Conservation (phyloP, 2,329 filamentous ascomycete species). For the Claviceps sp. region DNA sequence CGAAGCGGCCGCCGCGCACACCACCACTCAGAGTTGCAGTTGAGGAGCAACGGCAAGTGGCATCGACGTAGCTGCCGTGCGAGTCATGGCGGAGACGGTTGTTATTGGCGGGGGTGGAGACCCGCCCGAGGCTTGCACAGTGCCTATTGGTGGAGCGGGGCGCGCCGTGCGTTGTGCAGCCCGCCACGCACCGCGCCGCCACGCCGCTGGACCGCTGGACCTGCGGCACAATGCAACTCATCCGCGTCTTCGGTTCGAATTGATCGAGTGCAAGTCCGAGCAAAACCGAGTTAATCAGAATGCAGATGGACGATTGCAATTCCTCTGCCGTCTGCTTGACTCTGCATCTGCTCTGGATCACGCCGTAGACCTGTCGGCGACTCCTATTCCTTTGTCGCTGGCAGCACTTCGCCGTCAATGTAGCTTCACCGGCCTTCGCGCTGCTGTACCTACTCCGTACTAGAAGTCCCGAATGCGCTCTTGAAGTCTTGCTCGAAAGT, state of each 20-base stretch:
- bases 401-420: no score
- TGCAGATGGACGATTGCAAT: no score
- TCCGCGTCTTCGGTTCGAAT: not conserved
- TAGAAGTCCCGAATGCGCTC: no score
- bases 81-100: not conserved
- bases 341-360: no score
- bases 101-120: not conserved
- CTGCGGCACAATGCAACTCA: constrained; percentile 15
- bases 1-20: not conserved
- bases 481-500: no score
- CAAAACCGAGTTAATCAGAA: no score
- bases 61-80: not conserved
- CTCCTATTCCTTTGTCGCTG: no score
- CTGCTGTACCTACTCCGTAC: no score
- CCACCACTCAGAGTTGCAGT: not conserved
- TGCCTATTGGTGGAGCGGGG: constrained; percentile 4
- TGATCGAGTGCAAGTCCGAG: not conserved
- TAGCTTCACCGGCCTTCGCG: no score
- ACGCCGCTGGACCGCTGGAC: constrained; percentile 18
- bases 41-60: not conserved
- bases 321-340: no score
- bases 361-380: no score
- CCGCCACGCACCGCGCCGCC: constrained; percentile 9
- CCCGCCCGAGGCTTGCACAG: not conserved
- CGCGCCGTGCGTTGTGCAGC: not conserved